phyloP scores from a whole-genome alignment of 768 basidiomycete genomes.

The Pisolithus marmoratus region DNA sequence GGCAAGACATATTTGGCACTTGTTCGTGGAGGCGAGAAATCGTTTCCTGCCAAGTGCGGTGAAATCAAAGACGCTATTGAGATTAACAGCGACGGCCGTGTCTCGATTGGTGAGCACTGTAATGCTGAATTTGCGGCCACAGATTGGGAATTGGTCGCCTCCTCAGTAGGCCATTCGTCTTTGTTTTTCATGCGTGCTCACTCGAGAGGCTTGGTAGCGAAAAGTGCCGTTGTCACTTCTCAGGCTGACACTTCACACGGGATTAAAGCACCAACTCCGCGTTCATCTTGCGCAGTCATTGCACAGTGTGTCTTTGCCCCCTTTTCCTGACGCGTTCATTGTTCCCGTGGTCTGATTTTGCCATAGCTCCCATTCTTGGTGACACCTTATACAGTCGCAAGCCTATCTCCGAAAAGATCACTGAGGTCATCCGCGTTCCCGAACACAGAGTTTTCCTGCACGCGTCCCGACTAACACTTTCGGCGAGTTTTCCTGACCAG shows the following conservation, averaged over 20 bases:
- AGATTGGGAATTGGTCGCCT: slow-evolving; percentile 55
- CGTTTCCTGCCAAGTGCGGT: slow-evolving; percentile 35
- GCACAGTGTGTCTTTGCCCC: slow-evolving; percentile 31
- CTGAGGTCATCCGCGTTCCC: slow-evolving; percentile 28
- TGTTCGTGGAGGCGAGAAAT: slow-evolving; percentile 46
- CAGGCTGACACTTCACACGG: slow-evolving; percentile 51
- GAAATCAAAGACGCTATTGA: slow-evolving; percentile 41
- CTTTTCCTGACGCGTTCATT: background rate
- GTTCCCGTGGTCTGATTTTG: slow-evolving; percentile 7
- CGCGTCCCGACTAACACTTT: slow-evolving; percentile 50
- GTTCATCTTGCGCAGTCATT: slow-evolving; percentile 52
- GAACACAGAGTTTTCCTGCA: slow-evolving; percentile 55
- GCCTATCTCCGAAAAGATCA: slow-evolving; percentile 26
- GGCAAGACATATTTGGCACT: slow-evolving; percentile 61
- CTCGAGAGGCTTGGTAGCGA: slow-evolving; percentile 28
- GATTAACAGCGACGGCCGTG: slow-evolving; percentile 41
- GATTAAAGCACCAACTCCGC: slow-evolving; percentile 68
- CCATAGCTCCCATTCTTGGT: slow-evolving; percentile 60
- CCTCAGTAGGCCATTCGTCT: slow-evolving; percentile 42
- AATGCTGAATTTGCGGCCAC: slow-evolving; percentile 28
- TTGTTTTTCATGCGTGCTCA: slow-evolving; percentile 11
- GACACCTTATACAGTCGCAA: slow-evolving; percentile 47
- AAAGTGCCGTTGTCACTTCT: slow-evolving; percentile 51
- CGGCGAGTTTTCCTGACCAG: slow-evolving; percentile 32
- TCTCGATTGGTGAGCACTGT: slow-evolving; percentile 27